Evolutionary conservation across 1,139 yeast genomes (phyloP), one percentile per base, ranked within the genome.

Genomic region (Yamadazyma trypodendri): DNA sequence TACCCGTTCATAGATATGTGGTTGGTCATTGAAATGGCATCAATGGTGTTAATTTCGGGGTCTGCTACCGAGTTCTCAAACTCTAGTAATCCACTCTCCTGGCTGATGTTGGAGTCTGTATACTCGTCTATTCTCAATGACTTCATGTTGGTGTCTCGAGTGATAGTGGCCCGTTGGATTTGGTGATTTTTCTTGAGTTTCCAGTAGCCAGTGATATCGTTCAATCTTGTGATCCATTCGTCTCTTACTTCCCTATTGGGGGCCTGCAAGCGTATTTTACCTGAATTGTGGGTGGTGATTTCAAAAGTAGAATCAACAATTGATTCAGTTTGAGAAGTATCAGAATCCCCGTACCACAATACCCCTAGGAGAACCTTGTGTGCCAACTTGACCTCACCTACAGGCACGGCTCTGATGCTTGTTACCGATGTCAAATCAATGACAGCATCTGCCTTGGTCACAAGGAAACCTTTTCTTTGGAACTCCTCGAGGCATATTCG

Each of bases 1-100:
- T 68, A 58, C 0, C 96, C 96, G 45, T 78, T 74, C 62, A 63
- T 61, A 18, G 81, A 62, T 10, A 88, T 63, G n/a, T 81, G 70
- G 15, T 79, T 72, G 21, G 80, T 70, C 61, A 83, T 67, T 0
- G 90, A 68, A 32, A 79, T 54, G 4, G 81, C 65, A 17, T 83
- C 78, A 25, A 81, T 72, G 44, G 78, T 75, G 54, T 75, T 76
- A 2, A 78, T 56, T 13, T 50, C 48, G 1, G 84, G 67, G 48
- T 81, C 79, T 0, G 87, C 77, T 3, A 59, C 43, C 0, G 85
- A 83, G 24, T 71, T 62, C 5, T 69, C 58, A 3, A 73, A 59
- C 46, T 84, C 85, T 75, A 85, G 76, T 41, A 65, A 64, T 10
- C 75, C 68, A 1, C 71, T 59, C 15, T 71, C 70, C 36, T 70